Base-by-base conservation (phyloP, 2,329 filamentous ascomycete genomes). In the Penicillium sp. region DNA sequence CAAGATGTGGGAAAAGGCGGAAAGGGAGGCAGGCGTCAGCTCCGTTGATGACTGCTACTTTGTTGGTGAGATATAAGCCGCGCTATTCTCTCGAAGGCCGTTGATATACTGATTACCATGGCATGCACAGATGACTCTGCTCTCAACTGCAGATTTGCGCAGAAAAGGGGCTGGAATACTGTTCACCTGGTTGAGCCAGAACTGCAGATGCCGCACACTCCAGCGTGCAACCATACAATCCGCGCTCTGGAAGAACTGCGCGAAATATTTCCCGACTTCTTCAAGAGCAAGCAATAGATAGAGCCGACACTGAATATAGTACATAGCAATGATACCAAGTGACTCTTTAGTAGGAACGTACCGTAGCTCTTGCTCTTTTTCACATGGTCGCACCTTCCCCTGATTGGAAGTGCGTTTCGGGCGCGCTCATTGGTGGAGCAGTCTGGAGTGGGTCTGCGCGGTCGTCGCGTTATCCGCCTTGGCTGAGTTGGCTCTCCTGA, bases 1-100 rank as follows among this genome's bases (percentile, higher is more conserved):
- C 52, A 84, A 86, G 52, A 94, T 96, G 88, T 99, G 86, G 69
- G 82, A 82, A 38, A 96, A 94, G 75, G 94, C 90, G 5, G 96
- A 97, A 89, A 78, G 73, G 47, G 89, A 97, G 65, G 91, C 93
- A 0, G 88, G 87, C 0, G 83, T 89, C 1, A 80, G 82, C 14
- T 80, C 83, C 35, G 77, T 79, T 11, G 81, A 87, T 45, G 82
- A 91, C 59, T 97, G 93, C 73, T 99, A 88, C 69, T 99, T 97
- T 71, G 91, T 99, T 63, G 91, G 91, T 94, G 77, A 67, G 89
- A 20, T 78, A 26, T 46, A 16, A 24, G 21, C 20, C 35, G n/a
- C 26, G n/a, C 28, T 28, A 47, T 16, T 12, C 9, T 40, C 20
- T 2, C 5, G 3, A n/a, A 24, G 50, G 12, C 11, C 23, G 9